Evolutionary conservation across 768 basidiomycete species (phyloP).

Genomic region (Russula griseocarnosa): DNA sequence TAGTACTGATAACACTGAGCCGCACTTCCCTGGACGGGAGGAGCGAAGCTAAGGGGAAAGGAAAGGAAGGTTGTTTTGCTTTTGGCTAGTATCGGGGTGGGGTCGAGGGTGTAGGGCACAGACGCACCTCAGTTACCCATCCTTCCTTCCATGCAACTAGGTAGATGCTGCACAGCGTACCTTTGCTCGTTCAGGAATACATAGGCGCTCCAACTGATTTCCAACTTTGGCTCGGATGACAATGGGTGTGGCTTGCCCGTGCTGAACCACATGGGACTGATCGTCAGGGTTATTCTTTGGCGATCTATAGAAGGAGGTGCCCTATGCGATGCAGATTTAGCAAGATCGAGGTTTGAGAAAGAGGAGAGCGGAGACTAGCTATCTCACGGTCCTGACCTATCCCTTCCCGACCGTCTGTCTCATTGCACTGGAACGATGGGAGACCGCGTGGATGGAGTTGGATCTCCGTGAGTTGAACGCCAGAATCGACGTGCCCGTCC

Average conservation of each 20-base stretch:
- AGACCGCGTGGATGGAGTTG: not conserved
- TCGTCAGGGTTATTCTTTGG: constrained; percentile 4
- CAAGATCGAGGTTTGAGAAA: too few relatives aligned
- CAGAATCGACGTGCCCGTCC: not conserved
- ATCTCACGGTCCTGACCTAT: constrained; percentile 4
- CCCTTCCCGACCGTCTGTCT: constrained; percentile 12
- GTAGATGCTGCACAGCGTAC: constrained; percentile 14
- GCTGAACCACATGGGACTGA: constrained; percentile 11
- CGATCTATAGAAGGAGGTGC: not conserved
- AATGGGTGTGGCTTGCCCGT: constrained; percentile 17
- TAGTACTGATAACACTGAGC: constrained; percentile 15
- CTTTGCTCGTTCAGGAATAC: not conserved
- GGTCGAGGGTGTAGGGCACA: too few relatives aligned
- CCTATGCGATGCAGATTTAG: constrained; percentile 3
- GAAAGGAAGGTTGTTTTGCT: not conserved
- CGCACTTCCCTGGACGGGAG: constrained; percentile 4
- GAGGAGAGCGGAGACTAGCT: not conserved
- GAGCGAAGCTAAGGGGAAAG: constrained; percentile 3
- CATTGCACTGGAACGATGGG: constrained; percentile 1
- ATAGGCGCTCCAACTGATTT: constrained; percentile 9
- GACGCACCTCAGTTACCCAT: constrained; percentile 16
- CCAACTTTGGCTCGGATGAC: constrained; percentile 4
- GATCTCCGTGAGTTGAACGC: constrained; percentile 1
- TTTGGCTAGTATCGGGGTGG: not conserved
- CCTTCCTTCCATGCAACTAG: constrained; percentile 21